Percentiles rank a stretch among this genome's conserved stretches.
phyloP scores from a whole-genome alignment of 2,329 filamentous ascomycete genomes.

The Sporothrix phasma region DNA sequence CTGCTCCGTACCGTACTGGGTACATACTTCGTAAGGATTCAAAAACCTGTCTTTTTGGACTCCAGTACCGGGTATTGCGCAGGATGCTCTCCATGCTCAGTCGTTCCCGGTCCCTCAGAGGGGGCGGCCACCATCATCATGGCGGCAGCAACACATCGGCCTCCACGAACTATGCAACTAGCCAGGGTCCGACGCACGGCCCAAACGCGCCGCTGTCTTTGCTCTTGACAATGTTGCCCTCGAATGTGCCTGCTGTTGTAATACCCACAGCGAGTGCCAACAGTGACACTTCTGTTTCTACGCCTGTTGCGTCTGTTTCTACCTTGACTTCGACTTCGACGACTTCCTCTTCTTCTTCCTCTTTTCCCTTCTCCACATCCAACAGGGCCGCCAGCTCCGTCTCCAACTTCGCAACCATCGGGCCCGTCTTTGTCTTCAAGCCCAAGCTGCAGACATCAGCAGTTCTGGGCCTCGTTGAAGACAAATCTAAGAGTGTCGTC shows the following conservation, averaged over 20 bases:
- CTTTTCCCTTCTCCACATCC: background rate
- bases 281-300: background rate
- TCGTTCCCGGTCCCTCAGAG: conserved; percentile 26
- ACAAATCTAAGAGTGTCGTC: conserved; percentile 12
- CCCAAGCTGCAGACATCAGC: conserved; percentile 27
- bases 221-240: conserved; percentile 9
- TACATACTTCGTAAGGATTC: background rate
- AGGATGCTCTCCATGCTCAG: conserved; percentile 28
- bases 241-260: conserved; percentile 3
- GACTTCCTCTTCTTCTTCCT: conserved; percentile 5
- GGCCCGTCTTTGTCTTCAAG: conserved; percentile 29
- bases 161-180: conserved; percentile 11
- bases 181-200: conserved; percentile 22
- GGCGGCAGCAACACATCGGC: conserved; percentile 13
- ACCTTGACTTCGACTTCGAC: background rate
- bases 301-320: background rate
- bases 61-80: background rate
- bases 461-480: conserved; percentile 25
- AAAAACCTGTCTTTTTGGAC: background rate
- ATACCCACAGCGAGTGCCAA: background rate
- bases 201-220: conserved; percentile 18
- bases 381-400: conserved; percentile 2
- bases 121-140: conserved; percentile 14
- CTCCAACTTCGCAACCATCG: conserved; percentile 17
- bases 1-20: no score